A percentile compares a stretch with the other conserved stretches of the same genome.
phyloP scores from a whole-genome alignment of 129 eudicot genomes.

The Flaveria ramosissima region DNA sequence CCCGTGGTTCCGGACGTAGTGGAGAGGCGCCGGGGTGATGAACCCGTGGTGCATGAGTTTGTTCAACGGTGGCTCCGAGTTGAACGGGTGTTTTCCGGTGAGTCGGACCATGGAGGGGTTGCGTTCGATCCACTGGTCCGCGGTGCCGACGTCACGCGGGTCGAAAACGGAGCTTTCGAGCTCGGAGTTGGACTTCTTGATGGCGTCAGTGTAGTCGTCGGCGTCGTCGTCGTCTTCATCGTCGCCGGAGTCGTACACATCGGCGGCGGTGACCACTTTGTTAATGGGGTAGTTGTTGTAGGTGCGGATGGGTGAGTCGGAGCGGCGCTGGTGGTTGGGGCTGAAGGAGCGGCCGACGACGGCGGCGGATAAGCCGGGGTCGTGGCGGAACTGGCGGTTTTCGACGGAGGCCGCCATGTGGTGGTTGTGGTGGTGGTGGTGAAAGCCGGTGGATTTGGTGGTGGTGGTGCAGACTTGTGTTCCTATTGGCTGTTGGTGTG shows the following conservation, averaged over 20 bases:
- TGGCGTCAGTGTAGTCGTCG: conserved; percentile 29
- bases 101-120: conserved; percentile 79
- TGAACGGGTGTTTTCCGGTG: conserved; percentile 96
- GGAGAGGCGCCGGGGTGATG: conserved; percentile 87
- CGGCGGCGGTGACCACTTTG: not conserved
- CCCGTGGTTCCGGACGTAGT: conserved; percentile 94
- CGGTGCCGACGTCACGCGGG: conserved; percentile 62
- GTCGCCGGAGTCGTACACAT: conserved; percentile 39
- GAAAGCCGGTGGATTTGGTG: not conserved
- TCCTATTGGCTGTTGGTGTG: conserved; percentile 21
- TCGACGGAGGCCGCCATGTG: conserved; percentile 88
- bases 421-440: too few relatives aligned
- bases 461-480: conserved; percentile 9
- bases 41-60: conserved; percentile 98
- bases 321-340: conserved; percentile 43
- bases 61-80: conserved; percentile 77
- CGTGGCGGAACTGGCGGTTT: conserved; percentile 64
- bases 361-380: conserved; percentile 37
- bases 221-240: conserved; percentile 33
- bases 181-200: conserved; percentile 51
- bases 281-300: conserved; percentile 26
- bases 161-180: conserved; percentile 65
- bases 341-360: conserved; percentile 40
- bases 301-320: conserved; percentile 57
- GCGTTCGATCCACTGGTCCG: conserved; percentile 82